A percentile compares a stretch with the other conserved stretches of the same genome.
Conservation (phyloP, 441 rosid genomes). For the Gossypium aridum region DNA sequence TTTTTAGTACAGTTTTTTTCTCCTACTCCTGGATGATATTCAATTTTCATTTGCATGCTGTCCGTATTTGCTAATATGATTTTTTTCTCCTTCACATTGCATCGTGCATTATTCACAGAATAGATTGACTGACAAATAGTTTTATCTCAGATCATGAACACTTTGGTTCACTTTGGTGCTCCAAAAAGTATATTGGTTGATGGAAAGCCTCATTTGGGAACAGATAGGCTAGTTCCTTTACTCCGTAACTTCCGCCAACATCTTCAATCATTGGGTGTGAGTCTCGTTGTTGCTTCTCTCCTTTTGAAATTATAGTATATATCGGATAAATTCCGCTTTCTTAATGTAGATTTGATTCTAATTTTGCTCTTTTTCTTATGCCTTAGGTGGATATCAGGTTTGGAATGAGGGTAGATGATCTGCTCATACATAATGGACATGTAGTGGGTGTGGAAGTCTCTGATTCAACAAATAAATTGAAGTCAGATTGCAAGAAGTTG, state of each 20-base stretch:
- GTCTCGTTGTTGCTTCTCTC: constrained; percentile 20
- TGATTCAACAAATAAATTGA: constrained; percentile 36
- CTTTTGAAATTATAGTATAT: background rate
- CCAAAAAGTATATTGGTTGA: constrained; percentile 65
- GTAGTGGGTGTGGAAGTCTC: constrained; percentile 72
- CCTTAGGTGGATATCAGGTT: constrained; percentile 71
- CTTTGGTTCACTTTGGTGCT: constrained; percentile 91
- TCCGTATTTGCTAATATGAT: background rate
- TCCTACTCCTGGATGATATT: background rate
- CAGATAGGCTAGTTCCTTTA: constrained; percentile 77
- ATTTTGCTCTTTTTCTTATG: constrained; percentile 8
- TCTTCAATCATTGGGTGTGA: constrained; percentile 69
- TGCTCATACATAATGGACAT: constrained; percentile 50
- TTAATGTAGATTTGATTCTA: background rate
- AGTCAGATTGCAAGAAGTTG: constrained; percentile 28
- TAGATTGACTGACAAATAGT: constrained; percentile 7
- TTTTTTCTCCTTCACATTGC: background rate
- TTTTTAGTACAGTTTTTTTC: constrained; percentile 1
- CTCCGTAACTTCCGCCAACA: constrained; percentile 77
- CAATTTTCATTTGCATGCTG: background rate
- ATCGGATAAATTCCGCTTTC: background rate
- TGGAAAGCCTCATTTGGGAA: constrained; percentile 98
- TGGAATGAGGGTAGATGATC: constrained; percentile 82
- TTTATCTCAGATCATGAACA: constrained; percentile 66
- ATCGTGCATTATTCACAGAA: background rate